Base-by-base conservation (phyloP, 768 basidiomycete genomes). In the Calocera viscosa region DNA sequence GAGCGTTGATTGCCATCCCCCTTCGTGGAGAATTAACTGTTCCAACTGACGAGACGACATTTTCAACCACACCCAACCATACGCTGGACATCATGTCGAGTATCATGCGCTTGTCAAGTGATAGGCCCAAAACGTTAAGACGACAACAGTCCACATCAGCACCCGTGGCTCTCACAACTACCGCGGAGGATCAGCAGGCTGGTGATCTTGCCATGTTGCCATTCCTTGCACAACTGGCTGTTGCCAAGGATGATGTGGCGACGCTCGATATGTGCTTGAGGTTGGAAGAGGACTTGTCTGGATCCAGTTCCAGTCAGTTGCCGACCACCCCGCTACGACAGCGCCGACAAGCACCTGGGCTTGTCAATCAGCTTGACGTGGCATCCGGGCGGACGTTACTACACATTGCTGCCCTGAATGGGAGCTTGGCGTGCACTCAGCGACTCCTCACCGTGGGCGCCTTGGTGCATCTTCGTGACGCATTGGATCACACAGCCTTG, bases 21-120 rank as follows among this genome's bases (percentile, higher is more conserved):
- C 80, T 96, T 12, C 91, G 94, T 7, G 94, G 94, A 53, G 94
- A 97, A 75, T 84, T 97, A 43, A 92, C 89, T 0, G 80, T 82
- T 26, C 73, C 80, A 28, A 72, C 79, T 16, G 74, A 82, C 7
- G 74, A 81, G 0, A 77, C 82, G 1, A 80, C 76, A 63, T 67
- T 65, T 49, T 65, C 72, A 26, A 60, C 53, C 10, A 22, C 53
- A 16, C 53, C 53, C 14, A 60, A 60, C 22, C 53, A 60, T 30
- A 60, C 53, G 5, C 53, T 60, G 5, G 53, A 60, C 26, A 60
- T 60, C 53, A 60, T 60, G 53, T 60, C 53, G 2, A 32, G 53
- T 22, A 60, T 60, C 5, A 60, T 60, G 53, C 53, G 53, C 7
- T 32, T 60, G 22, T 60, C 53, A 14, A 60, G 26, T 26, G 53